These are phyloP conservation scores for Ogataea trehalophila DNA, from an alignment of 805 yeast genomes.

Conservation along the genomic window DNA sequence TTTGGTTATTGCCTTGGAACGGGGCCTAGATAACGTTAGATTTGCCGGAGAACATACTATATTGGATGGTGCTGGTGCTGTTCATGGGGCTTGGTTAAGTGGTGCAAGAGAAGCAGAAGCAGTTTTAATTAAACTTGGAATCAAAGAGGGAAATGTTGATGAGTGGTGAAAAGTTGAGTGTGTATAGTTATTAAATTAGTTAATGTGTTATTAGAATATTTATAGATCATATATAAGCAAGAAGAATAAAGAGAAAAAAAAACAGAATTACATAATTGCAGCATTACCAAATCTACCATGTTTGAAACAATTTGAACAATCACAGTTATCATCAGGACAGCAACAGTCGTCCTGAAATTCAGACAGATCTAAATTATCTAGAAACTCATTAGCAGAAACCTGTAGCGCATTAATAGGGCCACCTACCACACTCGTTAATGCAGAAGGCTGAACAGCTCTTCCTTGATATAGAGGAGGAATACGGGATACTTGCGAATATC, in stretches of 20 bases:
- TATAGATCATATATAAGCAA: not conserved
- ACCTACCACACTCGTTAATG: no score
- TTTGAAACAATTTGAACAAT: slow-evolving; percentile 29
- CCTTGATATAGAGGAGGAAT: no score
- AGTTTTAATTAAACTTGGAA: slow-evolving; percentile 18
- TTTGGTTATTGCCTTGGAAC: slow-evolving; percentile 53
- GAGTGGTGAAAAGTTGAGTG: slow-evolving; percentile 7
- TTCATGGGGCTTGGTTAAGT: slow-evolving; percentile 84
- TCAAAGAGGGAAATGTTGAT: slow-evolving; percentile 36
- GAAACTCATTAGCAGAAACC: slow-evolving; percentile 16
- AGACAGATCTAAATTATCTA: slow-evolving; percentile 16
- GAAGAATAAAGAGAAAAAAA: not conserved
- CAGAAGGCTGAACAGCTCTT: no score
- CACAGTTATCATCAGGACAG: slow-evolving; percentile 30
- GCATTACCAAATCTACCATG: slow-evolving; percentile 25
- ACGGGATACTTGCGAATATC: not conserved
- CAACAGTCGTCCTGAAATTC: slow-evolving; percentile 26
- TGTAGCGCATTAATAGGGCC: slow-evolving; percentile 3
- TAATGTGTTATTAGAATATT: not conserved
- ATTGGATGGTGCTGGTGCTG: slow-evolving; percentile 85
- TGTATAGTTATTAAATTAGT: not conserved
- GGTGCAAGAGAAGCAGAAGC: slow-evolving; percentile 36
- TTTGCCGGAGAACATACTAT: slow-evolving; percentile 93
- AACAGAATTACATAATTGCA: not conserved
- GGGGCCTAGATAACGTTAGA: slow-evolving; percentile 55